A percentile compares a stretch with the other conserved stretches of the same genome.
These are phyloP conservation scores for Misopates orontium DNA, from an alignment of 257 asterid species.

Conservation along the genomic window DNA sequence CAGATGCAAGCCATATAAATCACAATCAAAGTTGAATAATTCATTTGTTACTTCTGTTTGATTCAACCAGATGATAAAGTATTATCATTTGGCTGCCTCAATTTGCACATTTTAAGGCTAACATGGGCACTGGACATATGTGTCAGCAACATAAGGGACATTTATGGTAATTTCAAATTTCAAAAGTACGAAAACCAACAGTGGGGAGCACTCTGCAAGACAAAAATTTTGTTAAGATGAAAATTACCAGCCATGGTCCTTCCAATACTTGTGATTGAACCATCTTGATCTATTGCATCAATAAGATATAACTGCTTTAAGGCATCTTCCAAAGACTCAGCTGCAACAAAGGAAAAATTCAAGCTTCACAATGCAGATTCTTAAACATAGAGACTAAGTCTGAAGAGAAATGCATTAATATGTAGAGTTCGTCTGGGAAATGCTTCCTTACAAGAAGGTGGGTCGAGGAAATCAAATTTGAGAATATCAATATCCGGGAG, in stretches of 20 bases:
- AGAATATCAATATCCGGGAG: conserved; percentile 91
- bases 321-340: conserved; percentile 91
- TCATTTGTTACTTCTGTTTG: conserved; percentile 13
- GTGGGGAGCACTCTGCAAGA: neutral
- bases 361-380: conserved; percentile 22
- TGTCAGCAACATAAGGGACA: neutral
- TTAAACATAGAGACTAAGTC: conserved; percentile 19
- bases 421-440: conserved; percentile 6
- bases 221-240: conserved; percentile 13
- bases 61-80: conserved; percentile 8
- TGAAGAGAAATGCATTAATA: conserved; percentile 7
- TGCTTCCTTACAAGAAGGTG: conserved; percentile 76
- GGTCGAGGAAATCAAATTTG: conserved; percentile 86
- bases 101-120: neutral
- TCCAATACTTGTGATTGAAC: conserved; percentile 77
- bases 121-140: neutral
- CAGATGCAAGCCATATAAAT: neutral
- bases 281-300: conserved; percentile 87
- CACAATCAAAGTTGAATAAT: neutral
- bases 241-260: conserved; percentile 84
- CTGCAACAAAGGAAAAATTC: conserved; percentile 47
- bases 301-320: conserved; percentile 81
- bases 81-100: conserved; percentile 1
- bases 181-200: neutral
- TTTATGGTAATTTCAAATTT: neutral